Evolutionary conservation across 106 monocot species (phyloP), one percentile per base, ranked within the genome.

Genomic region (Dioscorea zingiberensis): DNA sequence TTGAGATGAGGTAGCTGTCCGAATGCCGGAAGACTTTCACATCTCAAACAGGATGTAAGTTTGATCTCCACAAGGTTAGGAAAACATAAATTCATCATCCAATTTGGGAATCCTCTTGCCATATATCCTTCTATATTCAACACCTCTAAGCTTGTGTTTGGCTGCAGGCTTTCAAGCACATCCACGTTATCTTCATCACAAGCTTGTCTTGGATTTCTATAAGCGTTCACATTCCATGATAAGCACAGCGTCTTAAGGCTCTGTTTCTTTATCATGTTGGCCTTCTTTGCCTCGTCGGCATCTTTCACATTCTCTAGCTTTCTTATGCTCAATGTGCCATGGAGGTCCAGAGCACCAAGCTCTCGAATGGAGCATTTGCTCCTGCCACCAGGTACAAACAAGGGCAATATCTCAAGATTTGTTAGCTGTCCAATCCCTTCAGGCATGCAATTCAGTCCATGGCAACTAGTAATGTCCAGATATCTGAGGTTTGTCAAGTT

Each of bases 81-180:
- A 10, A 27, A 15, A 11, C 49, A 13, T 27, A 12, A 38, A 21
- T 73, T 19, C 25, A 9, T 38, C 68, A 82, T 69, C 77, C 82
- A 77, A 9, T 13, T 5, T 55, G 82, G 73, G n/a, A 77, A 64
- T 8, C 1, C 0, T 13, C 2, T 25, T 7, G 77, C 82, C 2
- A 16, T 29, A 30, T 82, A 82, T 3, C 58, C 24, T 12, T 14
- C 38, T 11, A 82, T 64, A 15, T 21, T n/a, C 21, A 82, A 59
- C 12, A 19, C n/a, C 26, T 60, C 21, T 16, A 82, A 46, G 48
- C 25, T 58, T 0, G 9, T 16, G 48, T 54, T 57, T 3, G 77
- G 82, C 45, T 55, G 44, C 19, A 82, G 73, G 59, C 53, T 16
- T 26, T 60, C 54, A 16, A 77, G 62, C 3, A 78, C 62, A 27